A percentile compares a stretch with the other conserved stretches of the same genome.
These are phyloP conservation scores for Hypoxylon sp. DNA, from an alignment of 2,329 filamentous ascomycete species.

Conservation along the genomic window DNA sequence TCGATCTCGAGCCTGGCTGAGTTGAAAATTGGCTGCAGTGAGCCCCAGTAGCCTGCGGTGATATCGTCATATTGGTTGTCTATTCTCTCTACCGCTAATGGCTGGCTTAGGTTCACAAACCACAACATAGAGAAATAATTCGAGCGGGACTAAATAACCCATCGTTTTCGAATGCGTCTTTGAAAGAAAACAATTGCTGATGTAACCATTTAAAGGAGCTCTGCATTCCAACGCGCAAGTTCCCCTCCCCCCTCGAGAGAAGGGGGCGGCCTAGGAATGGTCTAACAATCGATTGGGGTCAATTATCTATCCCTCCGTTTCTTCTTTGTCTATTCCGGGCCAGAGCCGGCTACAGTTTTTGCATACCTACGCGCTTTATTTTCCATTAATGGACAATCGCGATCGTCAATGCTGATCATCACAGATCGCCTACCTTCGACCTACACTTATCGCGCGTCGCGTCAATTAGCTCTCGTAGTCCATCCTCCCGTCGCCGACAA, in stretches of 20 bases:
- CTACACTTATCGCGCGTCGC: neutral
- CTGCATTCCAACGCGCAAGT: constrained; percentile 41
- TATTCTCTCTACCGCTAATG: constrained; percentile 10
- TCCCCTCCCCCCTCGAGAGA: constrained; percentile 10
- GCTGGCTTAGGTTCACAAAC: neutral
- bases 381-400: too few relatives aligned
- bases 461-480: constrained; percentile 55
- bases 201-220: constrained; percentile 13
- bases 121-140: neutral
- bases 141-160: constrained; percentile 10
- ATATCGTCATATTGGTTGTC: constrained; percentile 30
- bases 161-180: constrained; percentile 36
- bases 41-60: constrained; percentile 21
- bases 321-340: constrained; percentile 28
- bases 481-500: constrained; percentile 67
- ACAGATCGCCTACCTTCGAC: neutral
- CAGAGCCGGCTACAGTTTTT: constrained; percentile 12
- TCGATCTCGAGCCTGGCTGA: constrained; percentile 46
- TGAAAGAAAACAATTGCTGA: constrained; percentile 17
- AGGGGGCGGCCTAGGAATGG: constrained; percentile 33
- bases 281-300: constrained; percentile 24
- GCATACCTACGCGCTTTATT: constrained; percentile 1
- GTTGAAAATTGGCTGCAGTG: constrained; percentile 29
- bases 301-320: constrained; percentile 30
- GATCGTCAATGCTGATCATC: constrained; percentile 9